These are phyloP conservation scores for Leptographium flavum DNA, from an alignment of 2,329 filamentous ascomycete species.

Conservation along the genomic window DNA sequence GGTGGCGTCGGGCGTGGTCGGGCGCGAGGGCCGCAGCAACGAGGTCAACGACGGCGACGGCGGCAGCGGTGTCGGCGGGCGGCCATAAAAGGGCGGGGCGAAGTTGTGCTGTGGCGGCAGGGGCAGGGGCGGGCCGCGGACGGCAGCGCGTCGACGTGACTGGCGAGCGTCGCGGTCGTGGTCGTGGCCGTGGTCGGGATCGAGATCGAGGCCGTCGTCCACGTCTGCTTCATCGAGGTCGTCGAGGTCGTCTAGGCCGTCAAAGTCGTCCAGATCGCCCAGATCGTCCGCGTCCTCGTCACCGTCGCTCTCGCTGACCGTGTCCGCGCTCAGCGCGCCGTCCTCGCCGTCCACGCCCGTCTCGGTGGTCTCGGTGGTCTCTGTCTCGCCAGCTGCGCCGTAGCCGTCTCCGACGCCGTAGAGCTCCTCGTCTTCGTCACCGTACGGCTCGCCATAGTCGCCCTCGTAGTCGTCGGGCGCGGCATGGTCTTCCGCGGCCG, in stretches of 20 bases:
- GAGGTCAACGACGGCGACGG: constrained; percentile 88
- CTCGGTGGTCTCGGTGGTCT: constrained; percentile 12
- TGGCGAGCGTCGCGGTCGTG: constrained; percentile 5
- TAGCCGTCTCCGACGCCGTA: constrained; percentile 13
- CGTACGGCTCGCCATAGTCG: constrained; percentile 14
- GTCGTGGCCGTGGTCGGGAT: background rate
- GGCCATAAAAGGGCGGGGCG: constrained; percentile 86
- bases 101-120: constrained; percentile 38
- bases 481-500: constrained; percentile 8
- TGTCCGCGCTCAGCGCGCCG: constrained; percentile 11
- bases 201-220: constrained; percentile 4
- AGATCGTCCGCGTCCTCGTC: constrained; percentile 15
- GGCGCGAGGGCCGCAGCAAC: constrained; percentile 77
- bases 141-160: too few relatives aligned
- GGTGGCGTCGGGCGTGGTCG: constrained; percentile 82
- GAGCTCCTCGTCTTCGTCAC: constrained; percentile 11
- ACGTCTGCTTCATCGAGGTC: constrained; percentile 10
- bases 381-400: constrained; percentile 11
- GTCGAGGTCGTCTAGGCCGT: constrained; percentile 13
- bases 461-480: constrained; percentile 12
- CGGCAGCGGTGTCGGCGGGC: constrained; percentile 86
- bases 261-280: constrained; percentile 16
- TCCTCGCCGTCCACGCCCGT: constrained; percentile 15
- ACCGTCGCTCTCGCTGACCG: constrained; percentile 2
- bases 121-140: too few relatives aligned